Base-by-base conservation (phyloP, 371 early-diverging fungal species). In the Actinomortierella wolfii region DNA sequence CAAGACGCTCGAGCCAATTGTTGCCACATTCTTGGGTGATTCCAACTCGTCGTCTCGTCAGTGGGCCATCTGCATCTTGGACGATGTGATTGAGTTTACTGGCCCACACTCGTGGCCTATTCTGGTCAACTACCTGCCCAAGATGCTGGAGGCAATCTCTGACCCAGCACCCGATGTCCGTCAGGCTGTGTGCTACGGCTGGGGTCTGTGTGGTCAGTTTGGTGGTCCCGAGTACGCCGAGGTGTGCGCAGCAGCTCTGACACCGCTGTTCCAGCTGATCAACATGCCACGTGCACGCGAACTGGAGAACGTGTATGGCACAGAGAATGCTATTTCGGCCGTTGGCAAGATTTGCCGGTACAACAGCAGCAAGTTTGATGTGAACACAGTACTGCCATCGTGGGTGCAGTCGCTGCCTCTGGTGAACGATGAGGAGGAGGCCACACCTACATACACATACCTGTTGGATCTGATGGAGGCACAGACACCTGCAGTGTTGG, bases 161-260 rank as follows among this genome's bases (percentile, higher is more conserved):
- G 91, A 89, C 57, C 69, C 84, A 39, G 81, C 63, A n/a, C 55
- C 78, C 0, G 92, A 95, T 61, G 87, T 97, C 28, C 89, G 95
- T 34, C 97, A 98, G 82, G 90, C 96, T 13, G 91, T 95, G 23
- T 90, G 93, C 15, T 98, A 94, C 76, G 97, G 97, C 64, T 79
- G 95, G 43, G 97, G 97, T 58, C 82, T 95, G 9, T 86, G 88
- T 64, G 97, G 93, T 39, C 84, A 92, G 74, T 87, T 84, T 54
- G 97, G 94, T 55, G 95, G 94, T 18, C 82, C 83, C 25, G 81
- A 84, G 41, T 93, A 90, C 65, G 84, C 86, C 1, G 88, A 85
- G 57, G 87, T 83, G 28, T 85, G 89, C 52, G 81, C 80, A 55
- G 77, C 81, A 39, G 83, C 87, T 24, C 73, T 93, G 58, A 85